phyloP scores from a whole-genome alignment of 805 yeast species.

The Monosporozyma unispora region DNA sequence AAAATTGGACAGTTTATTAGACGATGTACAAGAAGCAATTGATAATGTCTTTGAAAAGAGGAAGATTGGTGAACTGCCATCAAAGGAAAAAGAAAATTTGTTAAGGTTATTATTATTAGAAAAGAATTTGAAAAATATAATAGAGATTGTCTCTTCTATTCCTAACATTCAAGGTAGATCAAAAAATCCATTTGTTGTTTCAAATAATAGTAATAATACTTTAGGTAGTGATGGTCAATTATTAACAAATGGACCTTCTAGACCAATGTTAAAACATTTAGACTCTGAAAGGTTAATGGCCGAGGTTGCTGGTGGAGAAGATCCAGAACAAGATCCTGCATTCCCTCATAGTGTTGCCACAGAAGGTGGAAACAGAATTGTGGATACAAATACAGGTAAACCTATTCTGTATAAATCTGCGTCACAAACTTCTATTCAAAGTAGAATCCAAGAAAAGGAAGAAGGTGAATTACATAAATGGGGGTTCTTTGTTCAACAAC shows the following conservation, averaged over 20 bases:
- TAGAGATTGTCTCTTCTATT: slow-evolving; percentile 27
- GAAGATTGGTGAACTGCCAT: slow-evolving; percentile 41
- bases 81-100: slow-evolving; percentile 68
- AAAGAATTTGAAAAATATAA: slow-evolving; percentile 52
- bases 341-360: slow-evolving; percentile 37
- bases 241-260: slow-evolving; percentile 41
- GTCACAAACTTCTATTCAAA: slow-evolving; percentile 55
- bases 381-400: slow-evolving; percentile 63
- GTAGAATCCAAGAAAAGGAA: slow-evolving; percentile 69
- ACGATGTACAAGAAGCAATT: slow-evolving; percentile 40
- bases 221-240: slow-evolving; percentile 44
- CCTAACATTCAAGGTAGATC: slow-evolving; percentile 14
- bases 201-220: slow-evolving; percentile 1
- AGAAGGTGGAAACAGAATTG: slow-evolving; percentile 53
- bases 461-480: slow-evolving; percentile 87
- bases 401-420: slow-evolving; percentile 59
- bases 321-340: neutral
- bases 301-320: slow-evolving; percentile 35
- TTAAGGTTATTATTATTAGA: slow-evolving; percentile 62
- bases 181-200: neutral
- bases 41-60: slow-evolving; percentile 52
- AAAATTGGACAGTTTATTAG: slow-evolving; percentile 31
- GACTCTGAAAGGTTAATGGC: slow-evolving; percentile 13
- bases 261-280: slow-evolving; percentile 16
- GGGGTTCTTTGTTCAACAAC: slow-evolving; percentile 71